Evolutionary conservation across 139 green algal genomes (phyloP).

Genomic region (Volvox africanus): DNA sequence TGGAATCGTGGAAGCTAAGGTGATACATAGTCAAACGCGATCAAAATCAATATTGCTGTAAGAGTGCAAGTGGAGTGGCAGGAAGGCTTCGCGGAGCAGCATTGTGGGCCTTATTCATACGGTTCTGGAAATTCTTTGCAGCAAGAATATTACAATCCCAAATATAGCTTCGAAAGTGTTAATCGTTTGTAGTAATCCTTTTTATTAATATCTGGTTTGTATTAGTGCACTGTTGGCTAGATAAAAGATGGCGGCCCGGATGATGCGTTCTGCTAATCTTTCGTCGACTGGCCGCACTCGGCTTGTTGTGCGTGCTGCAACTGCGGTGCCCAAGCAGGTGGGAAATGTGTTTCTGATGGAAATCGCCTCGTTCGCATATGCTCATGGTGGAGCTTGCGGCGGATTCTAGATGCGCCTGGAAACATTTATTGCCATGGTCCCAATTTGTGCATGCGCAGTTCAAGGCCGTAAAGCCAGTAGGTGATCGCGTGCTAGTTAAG

Average conservation of each 20-base stretch:
- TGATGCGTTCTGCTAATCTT: not conserved
- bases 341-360: not conserved
- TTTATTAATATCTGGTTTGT: not conserved
- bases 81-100: no score
- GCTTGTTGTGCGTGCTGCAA: slow-evolving; percentile 39
- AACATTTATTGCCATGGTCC: not conserved
- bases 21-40: no score
- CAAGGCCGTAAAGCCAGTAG: slow-evolving; percentile 87
- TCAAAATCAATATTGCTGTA: no score
- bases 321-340: slow-evolving; percentile 53
- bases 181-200: no score
- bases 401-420: slow-evolving; percentile 3
- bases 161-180: no score
- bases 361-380: not conserved
- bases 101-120: not conserved
- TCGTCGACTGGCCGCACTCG: slow-evolving; percentile 9
- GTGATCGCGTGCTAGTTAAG: slow-evolving; percentile 92
- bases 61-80: no score
- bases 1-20: no score
- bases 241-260: slow-evolving; percentile 36
- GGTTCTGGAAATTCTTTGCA: slow-evolving; percentile 3
- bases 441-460: slow-evolving; percentile 67
- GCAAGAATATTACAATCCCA: no score
- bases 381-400: not conserved
- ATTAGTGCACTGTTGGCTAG: not conserved